A percentile compares a stretch with the other conserved stretches of the same genome.
phyloP scores from a whole-genome alignment of 2,329 filamentous ascomycete species.

The Fusarium ambrosium region DNA sequence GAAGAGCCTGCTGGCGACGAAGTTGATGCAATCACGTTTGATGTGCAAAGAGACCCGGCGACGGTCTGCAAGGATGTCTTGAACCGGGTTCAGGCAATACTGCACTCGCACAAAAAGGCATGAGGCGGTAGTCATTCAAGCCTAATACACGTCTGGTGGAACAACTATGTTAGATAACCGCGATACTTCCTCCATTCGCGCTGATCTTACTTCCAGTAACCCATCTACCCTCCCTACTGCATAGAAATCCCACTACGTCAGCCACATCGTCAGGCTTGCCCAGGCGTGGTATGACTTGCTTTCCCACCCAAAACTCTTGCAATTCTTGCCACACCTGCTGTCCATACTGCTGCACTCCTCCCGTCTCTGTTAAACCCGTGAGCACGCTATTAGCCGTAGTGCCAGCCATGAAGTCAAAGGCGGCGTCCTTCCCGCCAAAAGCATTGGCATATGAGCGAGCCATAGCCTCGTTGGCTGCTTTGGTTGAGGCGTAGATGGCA shows the following conservation, averaged over 20 bases:
- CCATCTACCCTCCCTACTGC: neutral
- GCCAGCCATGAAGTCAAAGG: neutral
- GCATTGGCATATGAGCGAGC: slow-evolving; percentile 2
- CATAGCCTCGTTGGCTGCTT: slow-evolving; percentile 7
- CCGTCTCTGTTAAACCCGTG: slow-evolving; percentile 1
- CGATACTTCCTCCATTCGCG: slow-evolving; percentile 1
- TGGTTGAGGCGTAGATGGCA: neutral
- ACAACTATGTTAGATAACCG: neutral
- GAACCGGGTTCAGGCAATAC: neutral
- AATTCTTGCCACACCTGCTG: neutral
- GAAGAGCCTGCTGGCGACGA: neutral
- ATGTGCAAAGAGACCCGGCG: neutral
- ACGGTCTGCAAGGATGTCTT: neutral
- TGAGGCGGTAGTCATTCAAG: neutral
- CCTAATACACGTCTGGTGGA: neutral
- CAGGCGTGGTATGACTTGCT: slow-evolving; percentile 1
- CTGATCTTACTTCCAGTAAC: slow-evolving; percentile 6
- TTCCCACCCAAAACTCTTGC: slow-evolving; percentile 2
- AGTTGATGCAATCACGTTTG: neutral
- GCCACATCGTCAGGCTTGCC: neutral
- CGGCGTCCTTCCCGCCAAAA: neutral
- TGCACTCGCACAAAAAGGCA: neutral
- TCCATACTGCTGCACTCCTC: slow-evolving; percentile 3
- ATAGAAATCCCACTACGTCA: slow-evolving; percentile 2
- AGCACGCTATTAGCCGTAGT: slow-evolving; percentile 1